phyloP scores from a whole-genome alignment of 306 rosid species.

The Acmispon strigosus region DNA sequence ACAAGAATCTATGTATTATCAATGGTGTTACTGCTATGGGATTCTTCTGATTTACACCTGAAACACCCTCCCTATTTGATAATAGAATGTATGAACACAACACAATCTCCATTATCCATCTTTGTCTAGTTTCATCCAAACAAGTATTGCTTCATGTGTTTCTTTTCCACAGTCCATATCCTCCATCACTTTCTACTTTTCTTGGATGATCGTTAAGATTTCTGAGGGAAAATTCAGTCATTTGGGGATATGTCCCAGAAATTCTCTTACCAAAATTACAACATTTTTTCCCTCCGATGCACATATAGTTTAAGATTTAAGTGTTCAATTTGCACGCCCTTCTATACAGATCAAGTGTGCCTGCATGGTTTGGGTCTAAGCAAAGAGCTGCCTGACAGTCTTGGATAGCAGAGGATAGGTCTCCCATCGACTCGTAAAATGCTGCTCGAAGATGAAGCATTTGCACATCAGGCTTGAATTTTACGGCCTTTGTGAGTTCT shows the following conservation, averaged over 20 bases:
- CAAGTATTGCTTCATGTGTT: background rate
- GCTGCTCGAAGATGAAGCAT: constrained; percentile 90
- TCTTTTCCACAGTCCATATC: constrained; percentile 12
- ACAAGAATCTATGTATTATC: constrained; percentile 16
- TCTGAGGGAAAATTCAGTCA: background rate
- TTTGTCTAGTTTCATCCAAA: constrained; percentile 6
- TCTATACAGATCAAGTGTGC: constrained; percentile 55
- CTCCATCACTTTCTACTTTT: background rate
- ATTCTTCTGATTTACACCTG: constrained; percentile 2
- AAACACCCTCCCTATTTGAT: constrained; percentile 16
- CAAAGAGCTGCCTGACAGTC: constrained; percentile 83
- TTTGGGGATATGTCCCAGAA: background rate
- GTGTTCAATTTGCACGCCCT: constrained; percentile 34
- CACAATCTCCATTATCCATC: background rate
- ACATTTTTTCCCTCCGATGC: background rate
- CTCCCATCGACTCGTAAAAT: constrained; percentile 65
- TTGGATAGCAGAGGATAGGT: constrained; percentile 38
- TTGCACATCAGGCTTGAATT: constrained; percentile 74
- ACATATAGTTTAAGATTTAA: background rate
- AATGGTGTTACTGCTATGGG: constrained; percentile 1
- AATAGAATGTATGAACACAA: background rate
- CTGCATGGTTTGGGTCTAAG: constrained; percentile 66
- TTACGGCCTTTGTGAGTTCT: constrained; percentile 66
- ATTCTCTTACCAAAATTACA: constrained; percentile 1
- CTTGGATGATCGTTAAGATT: background rate